These are phyloP conservation scores for Eucalyptus cloeziana DNA, from an alignment of 345 rosid genomes.

Conservation along the genomic window DNA sequence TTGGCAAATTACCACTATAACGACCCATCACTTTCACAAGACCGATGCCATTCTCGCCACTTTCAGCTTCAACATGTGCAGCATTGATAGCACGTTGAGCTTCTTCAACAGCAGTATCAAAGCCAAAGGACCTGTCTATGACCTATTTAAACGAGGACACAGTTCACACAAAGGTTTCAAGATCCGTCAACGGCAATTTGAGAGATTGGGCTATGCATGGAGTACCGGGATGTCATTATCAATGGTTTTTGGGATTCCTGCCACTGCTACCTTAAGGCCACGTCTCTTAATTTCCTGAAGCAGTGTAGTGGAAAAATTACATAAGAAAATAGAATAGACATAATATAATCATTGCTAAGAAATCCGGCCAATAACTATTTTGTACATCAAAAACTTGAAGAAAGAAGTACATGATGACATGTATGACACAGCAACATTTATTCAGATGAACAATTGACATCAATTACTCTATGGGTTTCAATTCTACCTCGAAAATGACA, in stretches of 20 bases:
- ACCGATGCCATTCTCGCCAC: conserved; percentile 32
- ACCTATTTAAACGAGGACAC: conserved; percentile 4
- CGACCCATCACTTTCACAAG: conserved; percentile 44
- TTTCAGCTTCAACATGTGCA: conserved; percentile 38
- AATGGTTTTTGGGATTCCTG: conserved; percentile 82
- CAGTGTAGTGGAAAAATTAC: background rate
- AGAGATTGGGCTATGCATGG: background rate
- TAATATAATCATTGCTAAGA: too few relatives aligned
- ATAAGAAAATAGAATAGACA: background rate
- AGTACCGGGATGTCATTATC: conserved; percentile 83
- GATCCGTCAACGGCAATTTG: background rate
- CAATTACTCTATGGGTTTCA: background rate
- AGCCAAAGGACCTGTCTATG: conserved; percentile 40
- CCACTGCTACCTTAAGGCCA: conserved; percentile 79
- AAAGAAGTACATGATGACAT: background rate
- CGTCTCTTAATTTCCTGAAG: conserved; percentile 63
- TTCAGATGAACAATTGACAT: background rate
- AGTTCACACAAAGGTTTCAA: background rate
- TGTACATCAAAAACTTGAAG: background rate
- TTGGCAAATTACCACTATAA: conserved; percentile 20
- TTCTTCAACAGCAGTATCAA: conserved; percentile 43
- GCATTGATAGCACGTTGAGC: conserved; percentile 45
- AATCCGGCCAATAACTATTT: background rate
- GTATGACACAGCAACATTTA: background rate
- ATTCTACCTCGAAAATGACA: conserved; percentile 57